Evolutionary conservation across 305 asterid species (phyloP).

Genomic region (Fraxinus velutina): DNA sequence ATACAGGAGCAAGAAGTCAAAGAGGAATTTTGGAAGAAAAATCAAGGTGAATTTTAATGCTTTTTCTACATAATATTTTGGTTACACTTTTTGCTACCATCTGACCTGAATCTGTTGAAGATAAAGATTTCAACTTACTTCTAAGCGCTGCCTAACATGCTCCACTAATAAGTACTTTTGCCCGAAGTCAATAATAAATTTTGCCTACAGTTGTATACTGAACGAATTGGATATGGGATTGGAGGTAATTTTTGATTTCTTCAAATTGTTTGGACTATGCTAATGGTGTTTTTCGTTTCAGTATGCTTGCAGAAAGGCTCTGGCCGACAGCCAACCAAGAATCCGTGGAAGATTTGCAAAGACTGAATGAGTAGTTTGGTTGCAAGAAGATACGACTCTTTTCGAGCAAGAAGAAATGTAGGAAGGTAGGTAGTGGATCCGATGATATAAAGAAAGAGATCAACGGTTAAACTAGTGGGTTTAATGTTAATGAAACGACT

Average conservation of each 20-base stretch:
- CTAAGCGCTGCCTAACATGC: not conserved
- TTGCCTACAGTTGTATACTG: not conserved
- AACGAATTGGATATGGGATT: not conserved
- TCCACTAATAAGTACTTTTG: not conserved
- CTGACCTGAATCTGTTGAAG: not conserved
- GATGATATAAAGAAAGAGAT: not conserved
- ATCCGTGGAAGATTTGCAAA: constrained; percentile 1
- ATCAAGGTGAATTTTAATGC: constrained; percentile 36
- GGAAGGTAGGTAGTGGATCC: not conserved
- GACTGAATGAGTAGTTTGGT: not conserved
- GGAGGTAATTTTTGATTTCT: not conserved
- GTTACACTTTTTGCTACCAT: not conserved
- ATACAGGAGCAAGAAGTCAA: constrained; percentile 81
- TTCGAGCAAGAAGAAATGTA: not conserved
- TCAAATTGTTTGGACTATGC: not conserved
- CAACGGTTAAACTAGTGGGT: not conserved
- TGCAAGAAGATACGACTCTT: not conserved
- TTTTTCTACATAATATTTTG: not conserved
- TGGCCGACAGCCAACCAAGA: constrained; percentile 4
- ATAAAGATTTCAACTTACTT: not conserved
- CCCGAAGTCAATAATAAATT: not conserved
- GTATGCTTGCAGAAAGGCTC: constrained; percentile 1
- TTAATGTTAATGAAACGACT: not conserved
- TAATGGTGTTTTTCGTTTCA: not conserved
- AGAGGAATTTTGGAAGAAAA: constrained; percentile 88